A percentile compares a stretch with the other conserved stretches of the same genome.
These are phyloP conservation scores for Teratosphaeria destructans DNA, from an alignment of 2,329 filamentous ascomycete species.

Conservation along the genomic window DNA sequence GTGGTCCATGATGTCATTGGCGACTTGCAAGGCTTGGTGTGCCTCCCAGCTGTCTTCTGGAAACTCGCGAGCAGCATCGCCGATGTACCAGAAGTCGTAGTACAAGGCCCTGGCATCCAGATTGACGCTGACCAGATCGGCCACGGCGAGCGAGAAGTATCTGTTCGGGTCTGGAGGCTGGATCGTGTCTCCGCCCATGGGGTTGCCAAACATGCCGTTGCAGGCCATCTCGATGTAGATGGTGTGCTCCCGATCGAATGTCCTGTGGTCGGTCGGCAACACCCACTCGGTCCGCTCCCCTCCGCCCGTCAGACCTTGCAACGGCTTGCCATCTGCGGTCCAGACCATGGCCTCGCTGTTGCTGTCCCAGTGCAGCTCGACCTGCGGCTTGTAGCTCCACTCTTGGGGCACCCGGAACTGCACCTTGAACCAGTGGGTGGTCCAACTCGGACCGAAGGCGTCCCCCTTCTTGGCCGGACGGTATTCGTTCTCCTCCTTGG, in stretches of 20 bases:
- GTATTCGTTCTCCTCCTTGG: constrained; percentile 55
- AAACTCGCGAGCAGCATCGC: constrained; percentile 84
- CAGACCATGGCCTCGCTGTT: constrained; percentile 92
- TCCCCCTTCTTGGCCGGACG: constrained; percentile 63
- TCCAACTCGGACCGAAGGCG: constrained; percentile 87
- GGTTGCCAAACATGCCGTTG: constrained; percentile 97
- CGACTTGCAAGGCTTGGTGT: constrained; percentile 72
- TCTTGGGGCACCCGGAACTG: constrained; percentile 65
- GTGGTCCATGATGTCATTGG: constrained; percentile 78
- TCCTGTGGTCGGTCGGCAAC: constrained; percentile 67
- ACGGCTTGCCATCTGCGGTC: constrained; percentile 76
- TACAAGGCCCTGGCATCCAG: constrained; percentile 70
- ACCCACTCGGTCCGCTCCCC: constrained; percentile 89
- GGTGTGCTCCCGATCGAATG: constrained; percentile 67
- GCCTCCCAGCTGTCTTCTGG: constrained; percentile 79
- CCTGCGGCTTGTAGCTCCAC: constrained; percentile 62
- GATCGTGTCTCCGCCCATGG: constrained; percentile 71
- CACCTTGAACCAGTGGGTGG: constrained; percentile 94
- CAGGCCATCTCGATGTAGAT: constrained; percentile 99
- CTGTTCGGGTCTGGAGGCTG: constrained; percentile 80
- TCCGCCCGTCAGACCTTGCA: constrained; percentile 84
- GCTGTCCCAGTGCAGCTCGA: constrained; percentile 96
- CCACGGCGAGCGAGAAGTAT: constrained; percentile 64
- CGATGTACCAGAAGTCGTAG: constrained; percentile 93
- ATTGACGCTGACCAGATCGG: constrained; percentile 84